phyloP scores from a whole-genome alignment of 768 basidiomycete genomes.

The Boletellus ananas region DNA sequence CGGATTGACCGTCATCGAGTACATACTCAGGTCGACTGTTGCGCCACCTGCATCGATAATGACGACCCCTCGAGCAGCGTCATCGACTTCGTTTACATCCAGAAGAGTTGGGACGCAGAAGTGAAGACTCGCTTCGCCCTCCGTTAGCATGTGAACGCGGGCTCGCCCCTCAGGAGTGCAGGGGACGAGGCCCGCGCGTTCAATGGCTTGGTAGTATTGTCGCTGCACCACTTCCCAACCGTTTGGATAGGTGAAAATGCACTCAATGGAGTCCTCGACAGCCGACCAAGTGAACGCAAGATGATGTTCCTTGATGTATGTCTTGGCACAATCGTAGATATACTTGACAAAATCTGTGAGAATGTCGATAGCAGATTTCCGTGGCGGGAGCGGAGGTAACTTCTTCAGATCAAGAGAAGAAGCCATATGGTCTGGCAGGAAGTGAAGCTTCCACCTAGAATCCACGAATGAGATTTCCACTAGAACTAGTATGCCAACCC shows the following conservation, averaged over 20 bases:
- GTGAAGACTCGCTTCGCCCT: conserved; percentile 21
- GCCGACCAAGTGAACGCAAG: conserved; percentile 14
- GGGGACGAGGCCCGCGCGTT: conserved; percentile 19
- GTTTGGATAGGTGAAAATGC: conserved; percentile 23
- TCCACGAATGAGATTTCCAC: not conserved
- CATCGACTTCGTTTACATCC: not conserved
- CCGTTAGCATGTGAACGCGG: conserved; percentile 17
- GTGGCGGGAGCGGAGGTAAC: conserved; percentile 27
- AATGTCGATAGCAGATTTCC: conserved; percentile 13
- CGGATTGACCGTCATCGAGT: conserved; percentile 19
- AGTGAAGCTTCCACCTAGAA: conserved; percentile 18
- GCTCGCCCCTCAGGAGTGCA: conserved; percentile 7
- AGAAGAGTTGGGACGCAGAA: conserved; percentile 39
- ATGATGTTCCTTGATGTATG: conserved; percentile 15
- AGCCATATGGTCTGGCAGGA: conserved; percentile 6
- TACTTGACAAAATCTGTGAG: conserved; percentile 22
- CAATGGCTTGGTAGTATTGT: conserved; percentile 15
- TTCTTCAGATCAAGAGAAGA: conserved; percentile 14
- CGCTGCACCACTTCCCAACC: conserved; percentile 27
- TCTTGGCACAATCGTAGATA: conserved; percentile 11
- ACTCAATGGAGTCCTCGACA: conserved; percentile 11
- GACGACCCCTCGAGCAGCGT: conserved; percentile 29
- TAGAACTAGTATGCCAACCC: too few species aligned
- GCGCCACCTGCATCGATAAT: conserved; percentile 41
- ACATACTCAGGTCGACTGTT: conserved; percentile 37